phyloP scores from a whole-genome alignment of 2,329 filamentous ascomycete species.

The Colletotrichum lentis region DNA sequence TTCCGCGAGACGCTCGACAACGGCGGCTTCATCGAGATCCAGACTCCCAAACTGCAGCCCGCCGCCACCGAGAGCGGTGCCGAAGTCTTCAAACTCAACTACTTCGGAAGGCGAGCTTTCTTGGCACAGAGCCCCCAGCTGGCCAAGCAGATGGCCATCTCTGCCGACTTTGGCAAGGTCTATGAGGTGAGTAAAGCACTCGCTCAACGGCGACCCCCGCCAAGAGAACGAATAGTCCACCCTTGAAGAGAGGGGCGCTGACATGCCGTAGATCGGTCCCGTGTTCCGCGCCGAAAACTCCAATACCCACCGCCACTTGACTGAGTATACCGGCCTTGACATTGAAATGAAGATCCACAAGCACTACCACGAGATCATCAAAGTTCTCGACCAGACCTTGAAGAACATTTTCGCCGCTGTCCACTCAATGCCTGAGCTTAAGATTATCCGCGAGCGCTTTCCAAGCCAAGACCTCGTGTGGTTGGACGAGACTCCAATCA shows the following conservation, averaged over 20 bases:
- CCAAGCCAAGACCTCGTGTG: constrained; percentile 87
- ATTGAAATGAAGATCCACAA: constrained; percentile 90
- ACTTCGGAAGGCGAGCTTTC: constrained; percentile 88
- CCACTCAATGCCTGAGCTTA: constrained; percentile 69
- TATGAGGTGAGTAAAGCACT: constrained; percentile 67
- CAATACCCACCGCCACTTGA: constrained; percentile 93
- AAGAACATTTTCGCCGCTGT: constrained; percentile 70
- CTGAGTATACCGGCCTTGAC: constrained; percentile 92
- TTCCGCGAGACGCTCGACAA: constrained; percentile 81
- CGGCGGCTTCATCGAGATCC: constrained; percentile 87
- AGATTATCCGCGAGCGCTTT: constrained; percentile 82
- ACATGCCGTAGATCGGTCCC: constrained; percentile 66
- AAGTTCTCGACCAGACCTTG: constrained; percentile 79
- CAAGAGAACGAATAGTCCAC: no score
- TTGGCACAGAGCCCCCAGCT: constrained; percentile 91
- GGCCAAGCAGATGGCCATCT: constrained; percentile 92
- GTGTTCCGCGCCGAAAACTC: constrained; percentile 96
- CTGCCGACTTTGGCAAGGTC: constrained; percentile 86
- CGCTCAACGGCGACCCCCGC: background rate
- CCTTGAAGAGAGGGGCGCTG: background rate
- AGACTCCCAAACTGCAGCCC: constrained; percentile 90
- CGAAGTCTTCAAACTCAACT: constrained; percentile 90
- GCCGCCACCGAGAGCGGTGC: constrained; percentile 90
- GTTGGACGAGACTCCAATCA: constrained; percentile 83
- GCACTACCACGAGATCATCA: constrained; percentile 88